Base-by-base conservation (phyloP, 768 basidiomycete genomes). In the Pholiota molesta region DNA sequence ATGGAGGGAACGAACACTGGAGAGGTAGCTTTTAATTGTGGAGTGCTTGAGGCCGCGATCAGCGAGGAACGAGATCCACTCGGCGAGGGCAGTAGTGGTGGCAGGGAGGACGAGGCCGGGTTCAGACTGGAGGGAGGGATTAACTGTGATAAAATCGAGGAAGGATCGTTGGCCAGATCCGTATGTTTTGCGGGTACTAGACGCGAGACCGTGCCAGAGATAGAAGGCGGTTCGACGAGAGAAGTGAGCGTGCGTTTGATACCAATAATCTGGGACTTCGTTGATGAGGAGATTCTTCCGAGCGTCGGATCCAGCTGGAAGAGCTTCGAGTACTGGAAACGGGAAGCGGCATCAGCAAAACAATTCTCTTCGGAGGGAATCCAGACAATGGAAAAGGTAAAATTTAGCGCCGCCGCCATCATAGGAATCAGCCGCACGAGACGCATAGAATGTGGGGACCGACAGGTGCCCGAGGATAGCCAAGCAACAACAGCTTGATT, bases 131-230 rank as follows among this genome's bases (percentile, higher is more conserved):
- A 60, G 64, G 26, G 69, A 44, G 8, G 58, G 59, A 62, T 71
- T 33, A 57, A 70, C 65, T 1, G 29, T 33, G 55, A 66, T 56
- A 57, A 72, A 76, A 29, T 73, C 60, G 55, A 75, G 53, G 65
- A 71, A 78, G 1, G 68, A 74, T 2, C 63, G 53, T 52, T 77
- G 74, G 4, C 75, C 74, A 0, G 74, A 66, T 10, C 64, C 60
- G 60, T 78, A 76, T 8, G 71, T 68, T 29, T 63, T 67, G 0
- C 73, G 62, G 33, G 77, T 76, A 42, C 65, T 71, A 28, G 70
- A 56, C 7, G 73, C 55, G 8, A 56, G 40, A 1, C 55, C 55
- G 28, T 56, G 55, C 55, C 55, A 56, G 37, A 56, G 40, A 26
- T 42, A 56, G 35, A 44, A 40, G 19, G 54, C 54, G 2, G 37